Conservation (phyloP, 1,139 yeast species). For the Meyerozyma smithsonii region DNA sequence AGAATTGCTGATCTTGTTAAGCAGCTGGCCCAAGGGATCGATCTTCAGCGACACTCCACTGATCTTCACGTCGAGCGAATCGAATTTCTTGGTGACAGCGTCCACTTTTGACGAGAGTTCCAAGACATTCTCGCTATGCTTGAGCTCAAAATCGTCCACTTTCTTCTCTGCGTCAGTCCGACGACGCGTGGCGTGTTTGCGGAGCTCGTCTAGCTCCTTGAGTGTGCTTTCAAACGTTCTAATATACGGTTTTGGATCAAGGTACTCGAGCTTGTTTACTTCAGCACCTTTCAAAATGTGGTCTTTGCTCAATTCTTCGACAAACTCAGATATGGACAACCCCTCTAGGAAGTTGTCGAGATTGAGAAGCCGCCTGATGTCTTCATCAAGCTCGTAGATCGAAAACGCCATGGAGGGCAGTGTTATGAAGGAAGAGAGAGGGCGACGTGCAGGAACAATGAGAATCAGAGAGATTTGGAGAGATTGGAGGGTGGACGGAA, state of each 20-base stretch:
- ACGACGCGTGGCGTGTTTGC: conserved; percentile 47
- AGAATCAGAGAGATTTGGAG: neutral
- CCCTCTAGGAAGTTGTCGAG: conserved; percentile 71
- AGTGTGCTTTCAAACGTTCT: conserved; percentile 87
- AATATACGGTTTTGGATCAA: conserved; percentile 93
- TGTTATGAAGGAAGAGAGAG: neutral
- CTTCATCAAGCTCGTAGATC: conserved; percentile 60
- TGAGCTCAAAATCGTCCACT: conserved; percentile 59
- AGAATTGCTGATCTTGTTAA: conserved; percentile 71
- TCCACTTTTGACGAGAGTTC: conserved; percentile 49
- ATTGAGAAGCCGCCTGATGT: conserved; percentile 60
- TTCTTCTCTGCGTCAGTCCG: conserved; percentile 48
- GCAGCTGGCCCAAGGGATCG: conserved; percentile 68
- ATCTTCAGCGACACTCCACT: conserved; percentile 58
- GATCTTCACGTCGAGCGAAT: conserved; percentile 55
- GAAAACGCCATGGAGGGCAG: conserved; percentile 36
- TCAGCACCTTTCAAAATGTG: conserved; percentile 54
- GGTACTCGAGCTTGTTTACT: conserved; percentile 48
- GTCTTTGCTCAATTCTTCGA: conserved; percentile 76
- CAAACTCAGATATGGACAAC: conserved; percentile 70
- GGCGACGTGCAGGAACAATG: neutral
- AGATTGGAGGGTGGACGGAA: neutral
- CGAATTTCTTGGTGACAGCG: conserved; percentile 42
- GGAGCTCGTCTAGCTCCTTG: conserved; percentile 59
- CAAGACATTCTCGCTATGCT: conserved; percentile 65